These are phyloP conservation scores for Chlorokybus atmophyticus DNA, from an alignment of 139 green algal species.

Conservation along the genomic window DNA sequence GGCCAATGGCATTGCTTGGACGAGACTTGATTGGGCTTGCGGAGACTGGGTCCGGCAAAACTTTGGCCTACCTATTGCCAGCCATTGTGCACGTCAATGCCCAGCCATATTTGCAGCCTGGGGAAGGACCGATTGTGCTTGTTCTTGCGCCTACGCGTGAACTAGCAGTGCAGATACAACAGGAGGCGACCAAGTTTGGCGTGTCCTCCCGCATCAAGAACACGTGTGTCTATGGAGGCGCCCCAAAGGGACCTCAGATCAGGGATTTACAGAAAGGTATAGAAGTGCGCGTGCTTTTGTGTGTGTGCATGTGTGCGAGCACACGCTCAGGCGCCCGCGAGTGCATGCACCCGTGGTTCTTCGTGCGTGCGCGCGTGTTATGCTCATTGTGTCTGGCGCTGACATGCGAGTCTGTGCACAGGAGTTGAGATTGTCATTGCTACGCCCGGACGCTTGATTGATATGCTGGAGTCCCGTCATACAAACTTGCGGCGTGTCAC, in stretches of 20 bases:
- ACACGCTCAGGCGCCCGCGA: too few relatives aligned
- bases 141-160: constrained; percentile 36
- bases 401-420: too few relatives aligned
- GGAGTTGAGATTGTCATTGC: constrained; percentile 33
- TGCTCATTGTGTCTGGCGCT: too few relatives aligned
- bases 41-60: constrained; percentile 79
- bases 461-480: constrained; percentile 34
- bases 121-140: constrained; percentile 82
- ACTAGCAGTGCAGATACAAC: constrained; percentile 34
- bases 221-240: constrained; percentile 33
- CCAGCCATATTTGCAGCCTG: constrained; percentile 70
- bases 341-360: too few relatives aligned
- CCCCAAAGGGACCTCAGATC: constrained; percentile 28
- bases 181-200: constrained; percentile 33
- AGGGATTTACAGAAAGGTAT: constrained; percentile 26
- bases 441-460: constrained; percentile 35
- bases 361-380: too few relatives aligned
- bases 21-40: constrained; percentile 70
- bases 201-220: constrained; percentile 16
- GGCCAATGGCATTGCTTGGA: constrained; percentile 63
- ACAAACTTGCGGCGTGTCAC: constrained; percentile 33
- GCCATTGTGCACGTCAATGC: constrained; percentile 83
- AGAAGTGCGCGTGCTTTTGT: background rate
- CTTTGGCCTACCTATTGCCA: constrained; percentile 65
- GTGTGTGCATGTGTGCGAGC: too few relatives aligned